Conservation (phyloP, 129 eudicot genomes). For the Ambrosia artemisiifolia region DNA sequence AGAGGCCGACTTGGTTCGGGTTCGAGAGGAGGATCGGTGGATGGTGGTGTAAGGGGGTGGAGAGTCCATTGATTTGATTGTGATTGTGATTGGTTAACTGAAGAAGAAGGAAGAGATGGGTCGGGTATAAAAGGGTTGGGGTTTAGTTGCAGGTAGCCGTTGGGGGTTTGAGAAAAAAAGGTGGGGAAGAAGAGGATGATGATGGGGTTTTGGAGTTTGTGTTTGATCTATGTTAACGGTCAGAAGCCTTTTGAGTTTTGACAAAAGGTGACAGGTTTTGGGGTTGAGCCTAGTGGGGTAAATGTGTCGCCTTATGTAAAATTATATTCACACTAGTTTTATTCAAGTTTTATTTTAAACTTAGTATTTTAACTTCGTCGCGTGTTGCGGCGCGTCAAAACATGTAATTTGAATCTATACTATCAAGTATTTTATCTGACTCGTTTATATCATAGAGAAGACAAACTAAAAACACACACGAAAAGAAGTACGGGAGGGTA, state of each 20-base stretch:
- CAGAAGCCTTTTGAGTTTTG: slow-evolving; percentile 15
- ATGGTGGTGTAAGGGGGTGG: slow-evolving; percentile 18
- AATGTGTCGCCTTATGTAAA: neutral
- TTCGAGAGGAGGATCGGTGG: slow-evolving; percentile 45
- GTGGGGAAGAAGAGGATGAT: slow-evolving; percentile 11
- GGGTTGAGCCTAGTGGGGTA: slow-evolving; percentile 1
- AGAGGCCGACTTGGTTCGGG: slow-evolving; percentile 56
- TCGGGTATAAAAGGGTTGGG: slow-evolving; percentile 9
- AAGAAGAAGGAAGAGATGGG: neutral
- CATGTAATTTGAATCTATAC: too few species aligned
- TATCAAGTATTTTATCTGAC: too few species aligned
- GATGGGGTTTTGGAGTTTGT: slow-evolving; percentile 27
- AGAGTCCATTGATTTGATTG: slow-evolving; percentile 43
- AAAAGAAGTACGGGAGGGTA: too few species aligned
- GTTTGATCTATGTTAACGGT: slow-evolving; percentile 36
- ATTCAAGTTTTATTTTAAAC: too few species aligned
- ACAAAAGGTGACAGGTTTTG: slow-evolving; percentile 13
- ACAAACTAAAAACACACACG: too few species aligned
- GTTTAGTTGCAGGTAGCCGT: slow-evolving; percentile 24
- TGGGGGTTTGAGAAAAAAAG: slow-evolving; percentile 24
- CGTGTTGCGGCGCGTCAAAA: too few species aligned
- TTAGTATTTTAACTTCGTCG: too few species aligned
- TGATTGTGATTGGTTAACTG: neutral
- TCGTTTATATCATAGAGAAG: too few species aligned
- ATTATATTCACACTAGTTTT: too few species aligned